Base-by-base conservation (phyloP, 1,284 basidiomycete genomes). In the Heterobasidion irregulare region DNA sequence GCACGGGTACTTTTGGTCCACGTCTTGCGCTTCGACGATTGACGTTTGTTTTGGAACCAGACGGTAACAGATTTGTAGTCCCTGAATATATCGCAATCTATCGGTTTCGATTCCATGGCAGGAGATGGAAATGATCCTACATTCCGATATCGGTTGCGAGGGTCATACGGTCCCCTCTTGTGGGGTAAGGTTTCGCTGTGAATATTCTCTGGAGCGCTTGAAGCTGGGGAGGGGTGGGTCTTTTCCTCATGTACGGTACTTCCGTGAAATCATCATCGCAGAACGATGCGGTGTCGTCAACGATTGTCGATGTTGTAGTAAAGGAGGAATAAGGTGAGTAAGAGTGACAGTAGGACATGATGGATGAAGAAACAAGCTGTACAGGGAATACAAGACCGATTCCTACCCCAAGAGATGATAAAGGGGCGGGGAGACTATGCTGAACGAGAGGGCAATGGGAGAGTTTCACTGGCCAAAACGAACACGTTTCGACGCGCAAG, bases 1-100 rank as follows among this genome's bases (percentile, higher is more conserved):
- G 61, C 62, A 8, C 62, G 60, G 50, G 65, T 62, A 56, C 66
- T 68, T 58, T 70, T 73, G 59, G 58, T 77, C 78, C 56, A 73
- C 54, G 55, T 68, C 71, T 60, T 78, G 71, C 32, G 59, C 45
- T 61, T 59, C 26, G 52, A 52, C 8, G 59, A 61, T 64, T 69
- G 45, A 50, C 76, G 74, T 62, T 71, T 76, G 61, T 78, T 78
- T 63, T 78, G 77, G 62, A 77, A 78, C 76, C 77, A 78, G 44
- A 77, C 71, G 53, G 73, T 78, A 56, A 78, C 65, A 15, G 76
- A 71, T 63, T 76, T 78, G 60, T 75, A 65, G 50, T 76, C 73
- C 68, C 75, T 75, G 33, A 55, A 59, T 16, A 8, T 10, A 50
- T 5, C 26, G 26, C 26, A 50, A 2, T 50, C 13, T 12, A n/a